Evolutionary conservation across 768 basidiomycete genomes (phyloP).

Genomic region (Suillus bovinus): DNA sequence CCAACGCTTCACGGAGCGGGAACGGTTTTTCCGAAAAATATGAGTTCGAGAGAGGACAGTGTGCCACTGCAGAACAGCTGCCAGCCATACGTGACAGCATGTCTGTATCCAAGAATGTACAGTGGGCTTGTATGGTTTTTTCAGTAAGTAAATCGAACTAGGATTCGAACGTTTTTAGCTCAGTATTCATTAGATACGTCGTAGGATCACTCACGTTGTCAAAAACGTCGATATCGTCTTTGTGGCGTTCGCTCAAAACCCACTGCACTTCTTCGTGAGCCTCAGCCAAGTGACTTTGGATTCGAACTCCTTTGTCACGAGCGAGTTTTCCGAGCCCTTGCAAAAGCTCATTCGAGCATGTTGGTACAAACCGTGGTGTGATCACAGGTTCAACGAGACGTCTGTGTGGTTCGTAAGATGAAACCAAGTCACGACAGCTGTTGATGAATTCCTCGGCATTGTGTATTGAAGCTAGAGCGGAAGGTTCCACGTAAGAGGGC

Average conservation of each 20-base stretch:
- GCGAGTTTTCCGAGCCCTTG: constrained; percentile 60
- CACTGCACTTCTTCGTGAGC: constrained; percentile 73
- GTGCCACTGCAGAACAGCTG: constrained; percentile 66
- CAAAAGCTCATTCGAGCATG: constrained; percentile 76
- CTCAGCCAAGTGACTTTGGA: constrained; percentile 87
- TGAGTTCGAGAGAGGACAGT: constrained; percentile 87
- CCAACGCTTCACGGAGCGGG: constrained; percentile 68
- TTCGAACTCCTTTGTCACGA: constrained; percentile 41
- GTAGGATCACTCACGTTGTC: constrained; percentile 48
- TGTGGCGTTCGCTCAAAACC: constrained; percentile 60
- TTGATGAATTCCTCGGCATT: constrained; percentile 59
- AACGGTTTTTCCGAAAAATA: constrained; percentile 82
- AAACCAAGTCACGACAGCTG: constrained; percentile 43
- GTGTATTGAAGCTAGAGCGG: constrained; percentile 46
- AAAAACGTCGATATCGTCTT: constrained; percentile 76
- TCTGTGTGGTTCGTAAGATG: constrained; percentile 41
- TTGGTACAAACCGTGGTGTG: constrained; percentile 89
- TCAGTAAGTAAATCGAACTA: constrained; percentile 63
- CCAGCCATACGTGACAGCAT: constrained; percentile 52
- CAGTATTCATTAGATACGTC: not conserved
- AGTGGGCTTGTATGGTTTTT: constrained; percentile 82
- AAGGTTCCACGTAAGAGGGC: constrained; percentile 68
- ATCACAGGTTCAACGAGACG: constrained; percentile 77
- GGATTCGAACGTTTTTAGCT: not conserved
- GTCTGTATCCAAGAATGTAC: constrained; percentile 68